Evolutionary conservation across 768 basidiomycete genomes (phyloP).

Genomic region (Nevesoporus exiguus): DNA sequence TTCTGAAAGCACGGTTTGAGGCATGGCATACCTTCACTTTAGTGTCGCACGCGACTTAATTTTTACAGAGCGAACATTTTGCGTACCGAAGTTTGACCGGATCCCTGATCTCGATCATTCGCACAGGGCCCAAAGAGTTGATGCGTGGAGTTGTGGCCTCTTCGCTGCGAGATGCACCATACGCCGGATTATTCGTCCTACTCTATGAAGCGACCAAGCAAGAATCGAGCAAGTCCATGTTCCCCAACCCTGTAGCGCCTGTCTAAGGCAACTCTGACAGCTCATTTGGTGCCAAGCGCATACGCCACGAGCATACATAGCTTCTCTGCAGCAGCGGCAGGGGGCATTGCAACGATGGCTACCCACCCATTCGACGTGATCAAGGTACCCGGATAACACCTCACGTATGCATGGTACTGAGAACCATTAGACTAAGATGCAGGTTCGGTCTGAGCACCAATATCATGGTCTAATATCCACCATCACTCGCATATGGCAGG

Average conservation of each 20-base stretch:
- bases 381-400: slow-evolving; percentile 53
- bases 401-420: not conserved
- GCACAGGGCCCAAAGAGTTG: slow-evolving; percentile 75
- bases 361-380: slow-evolving; percentile 95
- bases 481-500: slow-evolving; percentile 62
- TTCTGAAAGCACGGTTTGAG: slow-evolving; percentile 91
- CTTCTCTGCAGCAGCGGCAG: slow-evolving; percentile 73
- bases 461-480: slow-evolving; percentile 74
- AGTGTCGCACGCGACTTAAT: not conserved
- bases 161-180: slow-evolving; percentile 90
- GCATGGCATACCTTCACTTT: slow-evolving; percentile 38
- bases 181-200: slow-evolving; percentile 86
- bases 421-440: slow-evolving; percentile 75
- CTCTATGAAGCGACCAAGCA: slow-evolving; percentile 86
- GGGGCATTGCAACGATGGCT: slow-evolving; percentile 75
- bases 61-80: slow-evolving; percentile 69
- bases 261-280: slow-evolving; percentile 28
- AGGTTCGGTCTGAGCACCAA: slow-evolving; percentile 74
- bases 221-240: slow-evolving; percentile 50
- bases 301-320: slow-evolving; percentile 56
- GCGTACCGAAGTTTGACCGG: slow-evolving; percentile 59
- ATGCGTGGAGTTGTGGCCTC: slow-evolving; percentile 86
- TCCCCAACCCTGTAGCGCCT: not conserved
- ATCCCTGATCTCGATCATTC: slow-evolving; percentile 57
- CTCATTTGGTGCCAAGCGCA: slow-evolving; percentile 38